Conservation (phyloP, 2,329 filamentous ascomycete genomes). For the Diplodia scrobiculata region DNA sequence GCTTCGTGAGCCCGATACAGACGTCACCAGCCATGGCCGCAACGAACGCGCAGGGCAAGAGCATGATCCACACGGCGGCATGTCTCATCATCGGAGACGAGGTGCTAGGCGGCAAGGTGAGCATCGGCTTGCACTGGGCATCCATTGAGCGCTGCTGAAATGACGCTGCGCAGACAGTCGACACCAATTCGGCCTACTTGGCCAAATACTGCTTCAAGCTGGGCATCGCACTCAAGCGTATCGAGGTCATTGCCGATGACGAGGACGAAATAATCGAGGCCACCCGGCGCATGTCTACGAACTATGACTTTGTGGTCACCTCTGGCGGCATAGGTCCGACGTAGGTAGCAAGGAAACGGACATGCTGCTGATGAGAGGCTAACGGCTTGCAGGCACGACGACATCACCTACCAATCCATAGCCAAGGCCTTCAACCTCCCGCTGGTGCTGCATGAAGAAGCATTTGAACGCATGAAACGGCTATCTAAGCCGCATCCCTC, state of each 20-base stretch:
- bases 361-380: slow-evolving; percentile 32
- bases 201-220: slow-evolving; percentile 68
- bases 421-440: slow-evolving; percentile 82
- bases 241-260: slow-evolving; percentile 94
- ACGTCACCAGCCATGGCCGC: slow-evolving; percentile 51
- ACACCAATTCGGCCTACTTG: slow-evolving; percentile 67
- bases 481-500: slow-evolving; percentile 73
- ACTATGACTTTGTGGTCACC: slow-evolving; percentile 93
- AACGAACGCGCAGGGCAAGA: slow-evolving; percentile 55
- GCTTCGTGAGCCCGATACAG: slow-evolving; percentile 42
- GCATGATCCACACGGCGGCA: slow-evolving; percentile 82
- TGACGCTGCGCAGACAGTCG: slow-evolving; percentile 56
- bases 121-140: neutral
- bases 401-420: slow-evolving; percentile 95
- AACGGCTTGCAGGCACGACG: slow-evolving; percentile 71
- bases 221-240: slow-evolving; percentile 71
- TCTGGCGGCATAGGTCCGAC: slow-evolving; percentile 95
- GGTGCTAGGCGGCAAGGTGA: slow-evolving; percentile 84
- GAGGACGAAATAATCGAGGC: slow-evolving; percentile 88
- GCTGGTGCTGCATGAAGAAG: slow-evolving; percentile 73
- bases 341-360: slow-evolving; percentile 54
- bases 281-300: slow-evolving; percentile 78
- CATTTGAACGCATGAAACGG: slow-evolving; percentile 79
- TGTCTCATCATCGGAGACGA: slow-evolving; percentile 97
- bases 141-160: slow-evolving; percentile 17